Evolutionary conservation across 176 grass and related monocot genomes (phyloP), one percentile per base, ranked within the genome.

Genomic region (Carex parvula): DNA sequence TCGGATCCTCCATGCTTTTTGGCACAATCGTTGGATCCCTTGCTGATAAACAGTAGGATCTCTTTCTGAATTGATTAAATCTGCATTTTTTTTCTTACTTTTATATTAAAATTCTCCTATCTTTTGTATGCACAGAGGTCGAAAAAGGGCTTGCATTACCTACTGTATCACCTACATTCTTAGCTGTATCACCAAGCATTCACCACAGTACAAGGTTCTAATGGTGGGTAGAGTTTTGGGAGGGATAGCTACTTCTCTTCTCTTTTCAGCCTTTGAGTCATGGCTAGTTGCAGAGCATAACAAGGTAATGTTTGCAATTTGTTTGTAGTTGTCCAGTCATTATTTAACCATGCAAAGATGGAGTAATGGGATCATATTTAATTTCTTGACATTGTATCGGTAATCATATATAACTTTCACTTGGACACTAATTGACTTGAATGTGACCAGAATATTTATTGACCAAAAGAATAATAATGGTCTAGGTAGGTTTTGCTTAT

Each of bases 241-340:
- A 32, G 90, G 90, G 42, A 87, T 92, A 29, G 67, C 90, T 64
- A 92, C 90, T 29, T 89, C 90, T 44, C 84, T 92, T 70, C 90
- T 92, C 46, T 89, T 92, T 72, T 92, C 90, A 13, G 87, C 90
- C 13, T 92, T 92, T 64, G 90, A 92, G 59, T 92, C 87, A 22
- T 92, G 90, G 90, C 90, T 92, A 70, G 90, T 92, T 57, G 90
- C 90, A 30, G 90, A 92, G 57, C 90, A 92, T 74, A 89, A 87
- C 74, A 92, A 92, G 90, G 90, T 92, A 82, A 78, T 80, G 15
- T 78, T 18, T 30, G 52, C 73, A 57, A 78, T 33, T 78, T 33
- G 13, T 66, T 66, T 63, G 29, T 56, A 33, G 21, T 6, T 60
- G 58, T 39, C 15, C 21, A 13, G 12, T 84, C 16, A 26, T 74